Percentiles rank a stretch among this genome's conserved stretches.
These are phyloP conservation scores for Triglochin maritima DNA, from an alignment of 106 monocot genomes.

Conservation along the genomic window DNA sequence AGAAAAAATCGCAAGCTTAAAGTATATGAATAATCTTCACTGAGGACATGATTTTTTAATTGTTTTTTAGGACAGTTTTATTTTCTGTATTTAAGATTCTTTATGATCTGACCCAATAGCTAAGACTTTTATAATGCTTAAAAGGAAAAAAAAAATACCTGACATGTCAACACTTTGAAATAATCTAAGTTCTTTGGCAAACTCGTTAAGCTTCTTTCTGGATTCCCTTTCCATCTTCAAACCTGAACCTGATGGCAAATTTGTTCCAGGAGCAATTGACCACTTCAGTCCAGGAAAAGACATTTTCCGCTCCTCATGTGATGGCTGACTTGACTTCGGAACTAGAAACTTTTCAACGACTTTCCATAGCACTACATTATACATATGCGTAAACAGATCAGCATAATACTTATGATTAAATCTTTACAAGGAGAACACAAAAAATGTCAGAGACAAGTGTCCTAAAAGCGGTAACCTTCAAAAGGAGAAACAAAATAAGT, in stretches of 20 bases:
- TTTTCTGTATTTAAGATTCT: too few relatives aligned
- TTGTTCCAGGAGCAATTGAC: constrained; percentile 84
- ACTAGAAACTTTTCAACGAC: constrained; percentile 67
- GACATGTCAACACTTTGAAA: constrained; percentile 86
- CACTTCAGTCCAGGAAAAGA: constrained; percentile 55
- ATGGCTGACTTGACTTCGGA: constrained; percentile 32
- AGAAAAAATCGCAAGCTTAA: too few relatives aligned
- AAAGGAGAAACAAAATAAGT: background rate
- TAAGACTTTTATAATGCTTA: too few relatives aligned
- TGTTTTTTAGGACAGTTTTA: too few relatives aligned
- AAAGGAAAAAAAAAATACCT: constrained; percentile 27
- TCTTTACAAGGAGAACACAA: background rate
- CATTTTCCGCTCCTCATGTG: constrained; percentile 22
- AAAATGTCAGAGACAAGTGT: too few relatives aligned
- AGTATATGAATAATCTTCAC: too few relatives aligned
- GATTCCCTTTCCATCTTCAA: constrained; percentile 68
- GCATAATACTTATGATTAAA: background rate
- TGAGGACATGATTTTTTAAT: too few relatives aligned
- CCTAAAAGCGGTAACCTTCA: background rate
- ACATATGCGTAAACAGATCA: constrained; percentile 41
- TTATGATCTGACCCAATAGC: too few relatives aligned
- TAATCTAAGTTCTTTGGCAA: constrained; percentile 74
- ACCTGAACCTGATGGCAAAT: constrained; percentile 36
- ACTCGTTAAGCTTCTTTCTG: constrained; percentile 75
- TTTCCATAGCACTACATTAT: constrained; percentile 70